Evolutionary conservation across 192 early-diverging fungal species (phyloP).

Genomic region (Haplosporangium gracile): DNA sequence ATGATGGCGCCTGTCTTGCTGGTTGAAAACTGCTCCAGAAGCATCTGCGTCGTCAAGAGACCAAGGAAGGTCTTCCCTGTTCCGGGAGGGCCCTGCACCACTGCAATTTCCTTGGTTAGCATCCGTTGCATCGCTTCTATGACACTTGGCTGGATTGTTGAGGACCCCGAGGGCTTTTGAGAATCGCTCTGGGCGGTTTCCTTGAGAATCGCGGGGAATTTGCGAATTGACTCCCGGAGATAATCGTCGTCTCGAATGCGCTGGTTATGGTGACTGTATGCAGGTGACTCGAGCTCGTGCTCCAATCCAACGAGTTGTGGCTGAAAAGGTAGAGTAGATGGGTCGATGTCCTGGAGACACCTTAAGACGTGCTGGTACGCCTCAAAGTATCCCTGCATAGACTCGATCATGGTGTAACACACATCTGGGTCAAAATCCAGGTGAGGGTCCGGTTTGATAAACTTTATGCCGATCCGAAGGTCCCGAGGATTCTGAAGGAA

Average conservation of each 20-base stretch:
- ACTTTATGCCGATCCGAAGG: slow-evolving; percentile 56
- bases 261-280: slow-evolving; percentile 33
- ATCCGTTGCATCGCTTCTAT: slow-evolving; percentile 62
- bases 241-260: slow-evolving; percentile 19
- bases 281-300: slow-evolving; percentile 47
- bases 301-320: slow-evolving; percentile 57
- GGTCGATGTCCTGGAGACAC: slow-evolving; percentile 58
- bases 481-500: slow-evolving; percentile 38
- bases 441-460: slow-evolving; percentile 18
- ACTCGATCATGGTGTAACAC: slow-evolving; percentile 54
- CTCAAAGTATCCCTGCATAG: slow-evolving; percentile 57
- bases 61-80: slow-evolving; percentile 73
- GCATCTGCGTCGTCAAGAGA: slow-evolving; percentile 58
- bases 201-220: slow-evolving; percentile 28
- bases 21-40: slow-evolving; percentile 53
- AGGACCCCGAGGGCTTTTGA: background rate
- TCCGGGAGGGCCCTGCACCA: slow-evolving; percentile 72
- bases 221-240: slow-evolving; percentile 6
- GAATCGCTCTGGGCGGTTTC: background rate
- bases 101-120: slow-evolving; percentile 58
- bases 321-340: slow-evolving; percentile 57
- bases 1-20: slow-evolving; percentile 57
- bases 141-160: slow-evolving; percentile 43
- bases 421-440: slow-evolving; percentile 45
- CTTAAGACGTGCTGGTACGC: slow-evolving; percentile 66